phyloP scores from a whole-genome alignment of 495 filamentous ascomycete species.

The Penicillium paradoxum region DNA sequence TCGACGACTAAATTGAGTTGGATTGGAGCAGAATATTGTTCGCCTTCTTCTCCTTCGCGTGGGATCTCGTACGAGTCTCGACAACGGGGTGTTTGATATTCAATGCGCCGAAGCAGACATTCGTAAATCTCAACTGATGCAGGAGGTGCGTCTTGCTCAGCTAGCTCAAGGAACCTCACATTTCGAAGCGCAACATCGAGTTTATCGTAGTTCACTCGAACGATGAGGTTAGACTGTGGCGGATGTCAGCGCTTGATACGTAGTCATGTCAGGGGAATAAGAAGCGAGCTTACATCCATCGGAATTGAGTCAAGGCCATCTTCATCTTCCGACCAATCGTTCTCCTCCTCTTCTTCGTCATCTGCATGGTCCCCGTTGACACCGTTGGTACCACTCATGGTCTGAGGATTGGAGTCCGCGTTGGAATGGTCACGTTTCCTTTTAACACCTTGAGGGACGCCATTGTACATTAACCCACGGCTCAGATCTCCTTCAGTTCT shows the following conservation, averaged over 20 bases:
- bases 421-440: slow-evolving; percentile 21
- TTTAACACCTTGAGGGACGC: slow-evolving; percentile 37
- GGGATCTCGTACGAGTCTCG: slow-evolving; percentile 53
- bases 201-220: slow-evolving; percentile 84
- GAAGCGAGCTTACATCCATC: slow-evolving; percentile 34
- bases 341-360: slow-evolving; percentile 29
- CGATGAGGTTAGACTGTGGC: slow-evolving; percentile 52
- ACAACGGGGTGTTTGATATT: slow-evolving; percentile 64
- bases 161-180: slow-evolving; percentile 59
- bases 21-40: slow-evolving; percentile 35
- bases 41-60: slow-evolving; percentile 49
- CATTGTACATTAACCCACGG: slow-evolving; percentile 31
- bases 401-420: slow-evolving; percentile 15
- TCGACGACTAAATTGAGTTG: slow-evolving; percentile 32
- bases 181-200: slow-evolving; percentile 77
- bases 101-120: slow-evolving; percentile 62
- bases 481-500: slow-evolving; percentile 32
- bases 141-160: slow-evolving; percentile 48
- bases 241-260: neutral
- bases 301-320: slow-evolving; percentile 32
- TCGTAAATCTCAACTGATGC: slow-evolving; percentile 69
- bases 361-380: slow-evolving; percentile 22
- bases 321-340: slow-evolving; percentile 41
- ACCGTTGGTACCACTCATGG: slow-evolving; percentile 22
- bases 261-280: neutral